Percentiles rank a stretch among this genome's conserved stretches.
Conservation (phyloP, 2,329 filamentous ascomycete genomes). For the Stromatinia cepivora region DNA sequence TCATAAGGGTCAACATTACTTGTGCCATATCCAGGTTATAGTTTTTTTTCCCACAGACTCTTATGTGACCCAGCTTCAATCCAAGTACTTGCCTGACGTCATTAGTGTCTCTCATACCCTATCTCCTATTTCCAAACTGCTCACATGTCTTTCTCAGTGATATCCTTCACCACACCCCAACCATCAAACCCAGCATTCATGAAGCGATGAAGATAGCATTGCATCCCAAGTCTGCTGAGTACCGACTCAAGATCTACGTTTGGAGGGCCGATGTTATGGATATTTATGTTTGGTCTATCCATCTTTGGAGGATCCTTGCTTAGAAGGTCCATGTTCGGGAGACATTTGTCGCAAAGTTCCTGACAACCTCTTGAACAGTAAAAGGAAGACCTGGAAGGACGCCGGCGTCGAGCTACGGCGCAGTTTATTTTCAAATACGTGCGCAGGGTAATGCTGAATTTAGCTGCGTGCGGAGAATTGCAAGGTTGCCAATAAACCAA, state of each 20-base stretch:
- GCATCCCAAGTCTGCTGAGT: slow-evolving; percentile 7
- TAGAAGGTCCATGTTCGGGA: not conserved
- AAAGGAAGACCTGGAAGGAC: not conserved
- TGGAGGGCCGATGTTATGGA: not conserved
- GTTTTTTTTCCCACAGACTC: not conserved
- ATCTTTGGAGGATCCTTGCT: not conserved
- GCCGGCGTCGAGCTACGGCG: not conserved
- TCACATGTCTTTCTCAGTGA: slow-evolving; percentile 22
- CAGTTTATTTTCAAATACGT: not conserved
- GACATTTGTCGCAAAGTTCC: not conserved
- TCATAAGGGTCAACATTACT: not conserved
- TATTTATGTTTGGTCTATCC: not conserved
- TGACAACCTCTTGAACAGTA: not conserved
- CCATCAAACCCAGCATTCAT: slow-evolving; percentile 16
- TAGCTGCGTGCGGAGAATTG: not conserved
- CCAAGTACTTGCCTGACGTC: slow-evolving; percentile 10
- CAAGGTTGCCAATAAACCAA: not conserved
- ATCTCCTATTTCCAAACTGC: not conserved
- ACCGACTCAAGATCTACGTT: not conserved
- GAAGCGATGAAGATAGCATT: slow-evolving; percentile 6
- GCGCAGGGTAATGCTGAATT: not conserved
- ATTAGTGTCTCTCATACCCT: not conserved
- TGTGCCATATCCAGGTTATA: not conserved
- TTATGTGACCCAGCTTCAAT: slow-evolving; percentile 14
- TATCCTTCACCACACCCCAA: slow-evolving; percentile 19